These are phyloP conservation scores for Pisolithus marmoratus DNA, from an alignment of 768 basidiomycete species.

Conservation along the genomic window DNA sequence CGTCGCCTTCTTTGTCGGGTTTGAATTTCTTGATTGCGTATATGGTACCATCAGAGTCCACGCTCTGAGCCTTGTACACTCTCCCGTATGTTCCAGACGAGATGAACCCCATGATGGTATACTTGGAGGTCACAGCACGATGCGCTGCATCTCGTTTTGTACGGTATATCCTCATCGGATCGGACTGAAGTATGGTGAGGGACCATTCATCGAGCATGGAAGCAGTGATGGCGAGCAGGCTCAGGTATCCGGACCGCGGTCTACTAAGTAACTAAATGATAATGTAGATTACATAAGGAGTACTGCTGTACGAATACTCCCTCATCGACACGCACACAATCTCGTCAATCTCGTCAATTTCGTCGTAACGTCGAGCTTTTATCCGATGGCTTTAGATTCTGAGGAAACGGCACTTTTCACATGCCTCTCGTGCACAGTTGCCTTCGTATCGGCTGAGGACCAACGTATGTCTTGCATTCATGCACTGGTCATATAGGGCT, in stretches of 20 bases:
- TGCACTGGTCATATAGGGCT: slow-evolving; percentile 1
- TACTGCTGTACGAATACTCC: too few relatives aligned
- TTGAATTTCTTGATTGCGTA: slow-evolving; percentile 99
- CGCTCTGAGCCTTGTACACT: slow-evolving; percentile 94
- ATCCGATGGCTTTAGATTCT: background rate
- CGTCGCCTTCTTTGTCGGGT: slow-evolving; percentile 98
- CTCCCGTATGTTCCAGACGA: slow-evolving; percentile 97
- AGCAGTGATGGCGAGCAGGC: background rate
- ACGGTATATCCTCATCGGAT: slow-evolving; percentile 86
- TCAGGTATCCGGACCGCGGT: too few relatives aligned
- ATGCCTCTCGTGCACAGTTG: slow-evolving; percentile 88
- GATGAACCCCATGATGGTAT: slow-evolving; percentile 92
- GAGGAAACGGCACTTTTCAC: slow-evolving; percentile 52
- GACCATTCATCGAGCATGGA: slow-evolving; percentile 34
- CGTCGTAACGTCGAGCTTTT: too few relatives aligned
- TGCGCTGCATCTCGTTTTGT: slow-evolving; percentile 68
- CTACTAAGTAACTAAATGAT: too few relatives aligned
- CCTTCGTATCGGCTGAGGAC: slow-evolving; percentile 74
- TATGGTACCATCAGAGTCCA: slow-evolving; percentile 60
- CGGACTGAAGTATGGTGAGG: slow-evolving; percentile 35
- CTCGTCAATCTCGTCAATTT: too few relatives aligned
- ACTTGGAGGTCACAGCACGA: slow-evolving; percentile 70
- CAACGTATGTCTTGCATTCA: slow-evolving; percentile 56
- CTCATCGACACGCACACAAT: too few relatives aligned
- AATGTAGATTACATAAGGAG: too few relatives aligned